phyloP scores from a whole-genome alignment of 2,329 filamentous ascomycete genomes.

The Piedraia hortae region DNA sequence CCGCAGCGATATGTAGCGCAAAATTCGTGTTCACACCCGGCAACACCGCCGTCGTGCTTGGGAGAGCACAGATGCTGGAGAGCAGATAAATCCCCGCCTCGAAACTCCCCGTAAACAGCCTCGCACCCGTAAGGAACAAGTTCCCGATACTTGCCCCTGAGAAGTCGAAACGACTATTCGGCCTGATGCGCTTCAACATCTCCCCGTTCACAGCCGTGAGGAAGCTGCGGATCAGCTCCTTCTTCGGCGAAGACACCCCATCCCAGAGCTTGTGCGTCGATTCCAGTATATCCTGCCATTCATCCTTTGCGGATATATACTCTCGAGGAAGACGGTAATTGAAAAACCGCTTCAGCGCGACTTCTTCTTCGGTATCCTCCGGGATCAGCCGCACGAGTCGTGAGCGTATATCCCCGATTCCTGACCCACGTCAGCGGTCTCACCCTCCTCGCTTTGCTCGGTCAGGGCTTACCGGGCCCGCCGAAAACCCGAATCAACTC shows the following conservation, averaged over 20 bases:
- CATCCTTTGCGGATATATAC: slow-evolving; percentile 32
- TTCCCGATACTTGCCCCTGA: slow-evolving; percentile 24
- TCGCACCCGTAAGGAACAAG: slow-evolving; percentile 35
- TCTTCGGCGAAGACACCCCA: slow-evolving; percentile 22
- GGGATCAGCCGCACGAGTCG: slow-evolving; percentile 75
- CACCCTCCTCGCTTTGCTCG: background rate
- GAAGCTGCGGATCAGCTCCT: slow-evolving; percentile 24
- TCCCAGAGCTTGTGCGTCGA: slow-evolving; percentile 51
- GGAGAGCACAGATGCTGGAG: slow-evolving; percentile 62
- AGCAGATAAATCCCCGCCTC: slow-evolving; percentile 81
- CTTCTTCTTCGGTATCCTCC: slow-evolving; percentile 30
- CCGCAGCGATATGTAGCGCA: slow-evolving; percentile 76
- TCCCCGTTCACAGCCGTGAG: slow-evolving; percentile 23
- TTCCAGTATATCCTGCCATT: slow-evolving; percentile 80
- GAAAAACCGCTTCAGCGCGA: slow-evolving; percentile 57
- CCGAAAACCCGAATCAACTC: slow-evolving; percentile 87
- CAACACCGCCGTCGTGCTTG: slow-evolving; percentile 47
- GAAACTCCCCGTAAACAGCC: slow-evolving; percentile 75
- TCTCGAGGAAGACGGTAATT: slow-evolving; percentile 53
- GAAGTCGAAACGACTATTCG: slow-evolving; percentile 22
- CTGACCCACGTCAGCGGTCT: slow-evolving; percentile 6
- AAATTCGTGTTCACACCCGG: slow-evolving; percentile 90
- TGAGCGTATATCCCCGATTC: slow-evolving; percentile 42
- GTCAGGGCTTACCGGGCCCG: slow-evolving; percentile 38
- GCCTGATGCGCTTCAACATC: slow-evolving; percentile 20